Evolutionary conservation across 345 rosid species (phyloP).

Genomic region (Melastoma malabathricum): DNA sequence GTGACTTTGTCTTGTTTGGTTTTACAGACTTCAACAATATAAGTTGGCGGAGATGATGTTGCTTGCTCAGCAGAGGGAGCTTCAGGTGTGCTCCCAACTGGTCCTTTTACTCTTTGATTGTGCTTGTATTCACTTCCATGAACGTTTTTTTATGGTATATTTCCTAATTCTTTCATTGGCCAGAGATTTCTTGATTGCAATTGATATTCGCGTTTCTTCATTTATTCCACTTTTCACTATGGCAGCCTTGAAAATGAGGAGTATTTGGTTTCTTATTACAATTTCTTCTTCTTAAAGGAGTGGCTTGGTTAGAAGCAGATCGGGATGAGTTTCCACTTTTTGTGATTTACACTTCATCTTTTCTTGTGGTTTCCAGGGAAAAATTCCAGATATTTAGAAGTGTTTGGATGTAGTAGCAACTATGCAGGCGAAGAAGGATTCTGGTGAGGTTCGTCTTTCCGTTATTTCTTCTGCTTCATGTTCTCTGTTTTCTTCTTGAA

Average conservation of each 20-base stretch:
- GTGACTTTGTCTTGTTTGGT: background rate
- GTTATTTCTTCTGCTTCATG: background rate
- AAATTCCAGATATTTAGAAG: slow-evolving; percentile 87
- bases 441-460: slow-evolving; percentile 67
- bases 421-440: slow-evolving; percentile 65
- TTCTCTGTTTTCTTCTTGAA: background rate
- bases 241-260: too few species aligned
- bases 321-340: slow-evolving; percentile 5
- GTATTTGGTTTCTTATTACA: too few species aligned
- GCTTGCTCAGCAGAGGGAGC: slow-evolving; percentile 75
- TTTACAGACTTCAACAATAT: slow-evolving; percentile 54
- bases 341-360: slow-evolving; percentile 1
- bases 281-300: too few species aligned
- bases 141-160: too few species aligned
- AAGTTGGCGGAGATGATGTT: slow-evolving; percentile 15
- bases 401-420: slow-evolving; percentile 80
- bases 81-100: slow-evolving; percentile 21
- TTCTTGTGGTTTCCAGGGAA: slow-evolving; percentile 39
- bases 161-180: too few species aligned
- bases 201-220: too few species aligned
- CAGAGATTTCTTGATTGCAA: too few species aligned
- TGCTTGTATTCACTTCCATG: background rate
- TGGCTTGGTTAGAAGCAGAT: slow-evolving; percentile 30
- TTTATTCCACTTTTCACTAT: too few species aligned
- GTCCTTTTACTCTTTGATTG: background rate